Evolutionary conservation across 2,329 filamentous ascomycete genomes (phyloP).

Genomic region (Botrytis squamosa): DNA sequence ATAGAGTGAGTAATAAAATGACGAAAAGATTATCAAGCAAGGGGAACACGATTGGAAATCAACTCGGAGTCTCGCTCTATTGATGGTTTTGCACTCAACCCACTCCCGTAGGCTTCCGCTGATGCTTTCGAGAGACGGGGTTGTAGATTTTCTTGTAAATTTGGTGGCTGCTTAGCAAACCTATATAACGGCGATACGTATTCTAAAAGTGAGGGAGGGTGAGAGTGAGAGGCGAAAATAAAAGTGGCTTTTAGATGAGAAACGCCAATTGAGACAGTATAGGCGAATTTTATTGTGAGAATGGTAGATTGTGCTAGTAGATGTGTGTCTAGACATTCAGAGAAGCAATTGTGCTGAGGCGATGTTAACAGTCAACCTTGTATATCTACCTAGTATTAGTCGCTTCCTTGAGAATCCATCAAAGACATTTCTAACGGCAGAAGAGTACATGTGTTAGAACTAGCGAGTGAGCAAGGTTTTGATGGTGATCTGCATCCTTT

Average conservation of each 20-base stretch:
- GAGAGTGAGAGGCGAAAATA: no score
- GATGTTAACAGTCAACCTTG: not conserved
- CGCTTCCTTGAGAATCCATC: not conserved
- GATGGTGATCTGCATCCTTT: not conserved
- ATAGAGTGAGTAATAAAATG: not conserved
- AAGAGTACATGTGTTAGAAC: not conserved
- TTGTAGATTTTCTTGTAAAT: not conserved
- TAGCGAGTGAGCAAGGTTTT: not conserved
- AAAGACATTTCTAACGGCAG: not conserved
- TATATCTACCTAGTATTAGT: not conserved
- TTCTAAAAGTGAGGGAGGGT: no score
- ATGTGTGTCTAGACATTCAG: not conserved
- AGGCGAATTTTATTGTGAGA: not conserved
- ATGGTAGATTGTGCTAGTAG: not conserved
- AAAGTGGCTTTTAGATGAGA: not conserved
- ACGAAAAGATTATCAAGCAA: conserved; percentile 1
- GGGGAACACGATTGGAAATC: not conserved
- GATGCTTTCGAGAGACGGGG: not conserved
- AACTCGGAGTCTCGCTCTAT: not conserved
- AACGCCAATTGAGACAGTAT: not conserved
- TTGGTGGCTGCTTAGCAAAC: no score
- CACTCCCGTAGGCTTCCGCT: not conserved
- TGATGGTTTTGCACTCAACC: not conserved
- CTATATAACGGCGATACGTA: no score
- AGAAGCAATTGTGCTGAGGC: not conserved